Percentiles rank a stretch among this genome's conserved stretches.
Conservation (phyloP, 2,329 filamentous ascomycete species). For the Xylariales sp. region DNA sequence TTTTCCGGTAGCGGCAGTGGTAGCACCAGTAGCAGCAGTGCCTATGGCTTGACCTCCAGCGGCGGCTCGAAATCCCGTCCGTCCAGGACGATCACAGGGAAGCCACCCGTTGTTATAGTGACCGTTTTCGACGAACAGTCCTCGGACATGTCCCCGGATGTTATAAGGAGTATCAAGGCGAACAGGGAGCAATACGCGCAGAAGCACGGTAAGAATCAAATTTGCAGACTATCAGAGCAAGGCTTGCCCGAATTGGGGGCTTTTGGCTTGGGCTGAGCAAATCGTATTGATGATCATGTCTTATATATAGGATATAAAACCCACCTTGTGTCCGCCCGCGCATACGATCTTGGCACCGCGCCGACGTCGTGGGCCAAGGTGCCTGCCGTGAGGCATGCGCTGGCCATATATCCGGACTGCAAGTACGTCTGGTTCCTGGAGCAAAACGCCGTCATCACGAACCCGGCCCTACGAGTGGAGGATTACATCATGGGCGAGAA, state of each 20-base stretch:
- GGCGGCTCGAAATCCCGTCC: constrained; percentile 23
- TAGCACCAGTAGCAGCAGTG: no score
- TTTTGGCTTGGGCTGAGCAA: not conserved
- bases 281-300: constrained; percentile 10
- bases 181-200: constrained; percentile 84
- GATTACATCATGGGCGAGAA: constrained; percentile 63
- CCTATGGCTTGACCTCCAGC: no score
- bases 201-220: constrained; percentile 64
- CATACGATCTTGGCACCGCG: constrained; percentile 66
- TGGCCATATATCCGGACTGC: constrained; percentile 72
- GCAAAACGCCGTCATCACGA: constrained; percentile 84
- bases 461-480: constrained; percentile 65
- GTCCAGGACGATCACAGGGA: constrained; percentile 40
- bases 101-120: constrained; percentile 69
- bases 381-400: constrained; percentile 82
- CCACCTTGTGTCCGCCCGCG: constrained; percentile 72
- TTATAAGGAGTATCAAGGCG: constrained; percentile 69
- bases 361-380: constrained; percentile 70
- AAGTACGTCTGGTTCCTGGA: constrained; percentile 87
- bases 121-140: constrained; percentile 70
- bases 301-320: constrained; percentile 69
- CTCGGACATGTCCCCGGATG: constrained; percentile 55
- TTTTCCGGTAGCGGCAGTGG: no score
- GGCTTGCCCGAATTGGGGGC: not conserved
- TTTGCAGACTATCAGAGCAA: not conserved